A percentile compares a stretch with the other conserved stretches of the same genome.
phyloP scores from a whole-genome alignment of 2,329 filamentous ascomycete species.

The Aspergillus sp. region DNA sequence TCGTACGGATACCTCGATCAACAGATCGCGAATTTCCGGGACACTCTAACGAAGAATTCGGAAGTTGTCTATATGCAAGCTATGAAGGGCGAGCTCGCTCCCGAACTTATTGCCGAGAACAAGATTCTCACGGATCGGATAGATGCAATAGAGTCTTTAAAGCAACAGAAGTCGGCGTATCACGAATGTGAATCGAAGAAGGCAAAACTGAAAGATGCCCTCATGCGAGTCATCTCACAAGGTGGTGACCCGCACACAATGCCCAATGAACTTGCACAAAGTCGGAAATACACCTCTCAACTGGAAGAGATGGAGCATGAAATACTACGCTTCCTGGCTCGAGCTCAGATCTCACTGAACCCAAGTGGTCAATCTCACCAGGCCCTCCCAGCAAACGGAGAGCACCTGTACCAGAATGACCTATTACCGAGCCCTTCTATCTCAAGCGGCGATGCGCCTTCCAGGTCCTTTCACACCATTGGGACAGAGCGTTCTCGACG shows the following conservation, averaged over 20 bases:
- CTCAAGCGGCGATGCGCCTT: not conserved
- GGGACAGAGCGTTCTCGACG: not conserved
- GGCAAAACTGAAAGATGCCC: conserved; percentile 32
- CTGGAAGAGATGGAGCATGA: conserved; percentile 34
- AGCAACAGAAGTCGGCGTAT: conserved; percentile 28
- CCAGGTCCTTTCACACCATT: not conserved
- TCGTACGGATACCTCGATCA: conserved; percentile 23
- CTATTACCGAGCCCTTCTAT: not conserved
- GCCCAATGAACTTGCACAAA: conserved; percentile 33
- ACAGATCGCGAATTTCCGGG: conserved; percentile 28
- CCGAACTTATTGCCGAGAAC: conserved; percentile 35
- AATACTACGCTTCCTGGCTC: conserved; percentile 33
- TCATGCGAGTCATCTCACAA: conserved; percentile 36
- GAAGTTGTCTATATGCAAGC: conserved; percentile 37
- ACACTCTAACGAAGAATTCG: conserved; percentile 34
- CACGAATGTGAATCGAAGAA: conserved; percentile 28
- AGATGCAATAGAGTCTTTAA: conserved; percentile 35
- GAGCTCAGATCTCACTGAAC: conserved; percentile 27
- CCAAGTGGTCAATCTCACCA: not conserved
- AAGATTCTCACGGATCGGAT: conserved; percentile 36
- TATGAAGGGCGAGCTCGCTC: conserved; percentile 34
- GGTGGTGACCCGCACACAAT: conserved; percentile 31
- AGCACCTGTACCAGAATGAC: not conserved
- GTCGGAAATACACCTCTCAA: conserved; percentile 30
- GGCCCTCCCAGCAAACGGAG: not conserved